Conservation (phyloP, 2,329 filamentous ascomycete species). For the Plenodomus tracheiphilus region DNA sequence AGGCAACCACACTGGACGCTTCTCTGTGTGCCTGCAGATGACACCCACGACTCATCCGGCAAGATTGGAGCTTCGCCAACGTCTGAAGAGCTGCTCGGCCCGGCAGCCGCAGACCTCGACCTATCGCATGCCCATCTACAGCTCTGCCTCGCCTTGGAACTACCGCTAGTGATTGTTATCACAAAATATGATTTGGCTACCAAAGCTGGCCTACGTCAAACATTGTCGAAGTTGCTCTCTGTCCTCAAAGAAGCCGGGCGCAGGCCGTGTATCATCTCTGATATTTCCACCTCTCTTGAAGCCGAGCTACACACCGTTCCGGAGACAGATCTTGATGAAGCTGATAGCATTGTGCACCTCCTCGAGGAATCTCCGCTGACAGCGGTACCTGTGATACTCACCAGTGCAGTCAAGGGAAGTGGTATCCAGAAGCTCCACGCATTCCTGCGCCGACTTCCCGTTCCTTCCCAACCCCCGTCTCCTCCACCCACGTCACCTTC, state of each 20-base stretch:
- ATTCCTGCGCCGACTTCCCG: slow-evolving; percentile 73
- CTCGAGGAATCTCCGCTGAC: slow-evolving; percentile 51
- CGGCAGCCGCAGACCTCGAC: slow-evolving; percentile 64
- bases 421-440: slow-evolving; percentile 84
- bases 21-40: slow-evolving; percentile 83
- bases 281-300: slow-evolving; percentile 33
- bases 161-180: slow-evolving; percentile 79
- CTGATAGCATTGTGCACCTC: slow-evolving; percentile 58
- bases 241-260: slow-evolving; percentile 75
- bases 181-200: slow-evolving; percentile 91
- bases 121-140: slow-evolving; percentile 80
- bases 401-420: slow-evolving; percentile 81
- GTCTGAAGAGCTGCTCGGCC: slow-evolving; percentile 56
- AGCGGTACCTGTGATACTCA: slow-evolving; percentile 81
- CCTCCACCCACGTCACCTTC: slow-evolving; percentile 52
- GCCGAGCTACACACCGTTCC: slow-evolving; percentile 60
- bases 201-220: slow-evolving; percentile 69
- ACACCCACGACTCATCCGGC: slow-evolving; percentile 56
- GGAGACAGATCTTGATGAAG: slow-evolving; percentile 59
- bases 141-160: slow-evolving; percentile 77
- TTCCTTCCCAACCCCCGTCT: slow-evolving; percentile 49
- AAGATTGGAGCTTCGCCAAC: slow-evolving; percentile 53
- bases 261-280: slow-evolving; percentile 69
- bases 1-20: slow-evolving; percentile 85
- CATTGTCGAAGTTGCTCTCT: slow-evolving; percentile 73